These are phyloP conservation scores for Cladosporium colombiae DNA, from an alignment of 2,329 filamentous ascomycete species.

Conservation along the genomic window DNA sequence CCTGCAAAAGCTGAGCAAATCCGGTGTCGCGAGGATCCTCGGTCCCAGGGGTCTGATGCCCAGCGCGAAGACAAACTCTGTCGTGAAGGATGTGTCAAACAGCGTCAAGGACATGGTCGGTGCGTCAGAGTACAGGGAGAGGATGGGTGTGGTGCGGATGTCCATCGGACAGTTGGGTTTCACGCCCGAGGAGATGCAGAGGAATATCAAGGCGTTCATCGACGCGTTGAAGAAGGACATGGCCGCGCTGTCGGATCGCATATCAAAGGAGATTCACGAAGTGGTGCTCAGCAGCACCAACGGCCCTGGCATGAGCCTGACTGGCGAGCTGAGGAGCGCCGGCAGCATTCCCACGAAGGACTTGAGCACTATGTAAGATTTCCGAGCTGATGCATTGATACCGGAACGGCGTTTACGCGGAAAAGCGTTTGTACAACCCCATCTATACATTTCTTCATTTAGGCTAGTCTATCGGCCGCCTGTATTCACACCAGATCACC, in stretches of 20 bases:
- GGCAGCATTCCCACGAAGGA: conserved; percentile 53
- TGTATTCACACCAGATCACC: conserved; percentile 18
- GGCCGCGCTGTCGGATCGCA: conserved; percentile 60
- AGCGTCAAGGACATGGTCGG: conserved; percentile 81
- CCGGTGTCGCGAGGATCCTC: conserved; percentile 75
- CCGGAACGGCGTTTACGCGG: conserved; percentile 20
- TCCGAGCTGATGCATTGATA: conserved; percentile 10
- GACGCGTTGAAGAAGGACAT: conserved; percentile 77
- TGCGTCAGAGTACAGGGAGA: conserved; percentile 83
- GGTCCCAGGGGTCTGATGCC: conserved; percentile 94
- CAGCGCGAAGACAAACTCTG: conserved; percentile 80
- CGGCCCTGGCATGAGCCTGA: conserved; percentile 83
- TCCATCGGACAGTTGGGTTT: conserved; percentile 90
- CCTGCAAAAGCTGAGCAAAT: conserved; percentile 76
- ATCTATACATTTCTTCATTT: conserved; percentile 16
- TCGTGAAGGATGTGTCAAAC: conserved; percentile 76
- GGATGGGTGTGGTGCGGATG: conserved; percentile 79
- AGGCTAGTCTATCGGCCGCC: conserved; percentile 18
- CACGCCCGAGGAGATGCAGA: conserved; percentile 79
- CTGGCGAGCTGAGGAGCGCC: conserved; percentile 70
- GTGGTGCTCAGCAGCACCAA: conserved; percentile 84
- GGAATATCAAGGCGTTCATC: conserved; percentile 79
- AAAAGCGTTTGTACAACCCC: conserved; percentile 19
- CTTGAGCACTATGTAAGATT: conserved; percentile 24
- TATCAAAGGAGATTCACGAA: conserved; percentile 72